phyloP scores from a whole-genome alignment of 768 basidiomycete genomes.

The Pulveroboletus sp. region DNA sequence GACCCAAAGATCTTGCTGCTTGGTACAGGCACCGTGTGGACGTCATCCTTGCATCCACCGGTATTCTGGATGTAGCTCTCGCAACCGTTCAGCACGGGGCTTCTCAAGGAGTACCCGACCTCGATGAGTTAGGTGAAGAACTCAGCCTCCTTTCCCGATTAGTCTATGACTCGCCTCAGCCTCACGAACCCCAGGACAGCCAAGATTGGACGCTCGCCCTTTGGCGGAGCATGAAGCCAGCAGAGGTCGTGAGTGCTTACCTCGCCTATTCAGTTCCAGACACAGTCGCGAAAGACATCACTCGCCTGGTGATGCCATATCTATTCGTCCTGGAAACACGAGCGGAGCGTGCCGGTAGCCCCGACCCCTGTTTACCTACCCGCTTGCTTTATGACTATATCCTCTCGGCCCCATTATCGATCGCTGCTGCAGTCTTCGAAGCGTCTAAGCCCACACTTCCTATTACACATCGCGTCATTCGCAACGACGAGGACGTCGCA shows the following conservation, averaged over 20 bases:
- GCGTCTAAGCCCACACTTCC: constrained; percentile 88
- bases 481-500: constrained; percentile 78
- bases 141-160: constrained; percentile 81
- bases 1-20: constrained; percentile 39
- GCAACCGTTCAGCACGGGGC: constrained; percentile 82
- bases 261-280: constrained; percentile 65
- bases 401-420: constrained; percentile 59
- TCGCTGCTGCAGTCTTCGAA: constrained; percentile 76
- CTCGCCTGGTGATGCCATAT: constrained; percentile 83
- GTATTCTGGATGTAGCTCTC: constrained; percentile 76
- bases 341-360: constrained; percentile 70
- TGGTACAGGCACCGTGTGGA: constrained; percentile 78
- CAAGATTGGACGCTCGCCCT: constrained; percentile 73
- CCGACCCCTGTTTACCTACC: constrained; percentile 61
- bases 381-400: constrained; percentile 70
- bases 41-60: constrained; percentile 56
- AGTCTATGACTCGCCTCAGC: constrained; percentile 72
- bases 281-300: constrained; percentile 62
- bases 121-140: constrained; percentile 90
- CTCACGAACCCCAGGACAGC: constrained; percentile 33
- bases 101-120: constrained; percentile 65
- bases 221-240: constrained; percentile 69
- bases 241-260: constrained; percentile 68
- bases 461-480: constrained; percentile 63
- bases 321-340: constrained; percentile 88